Evolutionary conservation across 2,329 filamentous ascomycete species (phyloP), one percentile per base, ranked within the genome.

Genomic region (Colletotrichum ledebouriae): DNA sequence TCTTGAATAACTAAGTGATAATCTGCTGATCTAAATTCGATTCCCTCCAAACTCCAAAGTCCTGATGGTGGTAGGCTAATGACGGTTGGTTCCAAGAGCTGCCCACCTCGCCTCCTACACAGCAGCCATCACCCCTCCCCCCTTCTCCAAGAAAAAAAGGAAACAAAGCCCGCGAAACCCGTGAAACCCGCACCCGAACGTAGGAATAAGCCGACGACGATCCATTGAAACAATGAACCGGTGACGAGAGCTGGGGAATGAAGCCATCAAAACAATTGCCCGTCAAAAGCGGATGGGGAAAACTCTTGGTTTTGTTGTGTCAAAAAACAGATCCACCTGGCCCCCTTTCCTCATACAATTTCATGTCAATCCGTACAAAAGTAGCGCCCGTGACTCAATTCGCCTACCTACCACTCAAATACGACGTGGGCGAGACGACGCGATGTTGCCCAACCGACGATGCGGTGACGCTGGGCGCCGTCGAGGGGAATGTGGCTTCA

Each of bases 281-380:
- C n/a, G 39, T 25, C 7, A 13, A 41, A 64, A 53, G 47, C 39
- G 15, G 34, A 29, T 46, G 33, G 46, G 22, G 33, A 53, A 46
- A 22, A 12, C 6, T 46, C 42, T 52, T 33, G 29, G 49, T 34
- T 33, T 4, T 10, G 29, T 52, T 52, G 50, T 55, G 50, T 22
- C 52, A 39, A 13, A 55, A 55, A 39, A 20, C 29, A 22, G 17
- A 29, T 59, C 25, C 41, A 17, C 41, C 33, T 17, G 6, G 33
- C 39, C 17, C 33, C 55, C 65, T 34, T 56, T 65, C 65, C 44
- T 69, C 67, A 67, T 69, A 69, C 67, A 67, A 62, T 46, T 65
- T 68, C 65, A 59, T 59, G 25, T 68, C 65, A 68, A 34, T 55
- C 65, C 55, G 15, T 59, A 67, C 20, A 50, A 59, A 59, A 29